A percentile compares a stretch with the other conserved stretches of the same genome.
These are phyloP conservation scores for Boletus reticuloceps DNA, from an alignment of 768 basidiomycete species.

Conservation along the genomic window DNA sequence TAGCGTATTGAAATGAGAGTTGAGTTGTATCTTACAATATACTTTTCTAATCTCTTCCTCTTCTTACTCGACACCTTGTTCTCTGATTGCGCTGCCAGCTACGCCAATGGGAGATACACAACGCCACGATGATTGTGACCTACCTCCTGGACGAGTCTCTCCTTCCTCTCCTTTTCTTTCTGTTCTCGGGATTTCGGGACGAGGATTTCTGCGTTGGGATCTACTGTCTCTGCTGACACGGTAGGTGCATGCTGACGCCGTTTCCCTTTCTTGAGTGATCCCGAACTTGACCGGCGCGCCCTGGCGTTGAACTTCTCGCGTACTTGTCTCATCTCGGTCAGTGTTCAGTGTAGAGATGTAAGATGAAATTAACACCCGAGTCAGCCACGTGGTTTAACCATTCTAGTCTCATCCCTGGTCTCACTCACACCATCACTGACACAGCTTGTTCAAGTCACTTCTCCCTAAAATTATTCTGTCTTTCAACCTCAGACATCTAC, in stretches of 20 bases:
- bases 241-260: slow-evolving; percentile 36
- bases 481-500: too few relatives aligned
- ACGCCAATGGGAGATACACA: slow-evolving; percentile 1
- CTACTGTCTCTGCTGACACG: slow-evolving; percentile 29
- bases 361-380: neutral
- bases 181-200: slow-evolving; percentile 57
- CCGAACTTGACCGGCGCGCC: slow-evolving; percentile 60
- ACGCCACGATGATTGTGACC: slow-evolving; percentile 10
- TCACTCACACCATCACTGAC: neutral
- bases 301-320: slow-evolving; percentile 55
- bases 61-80: slow-evolving; percentile 82
- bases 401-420: neutral
- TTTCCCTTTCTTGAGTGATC: slow-evolving; percentile 62
- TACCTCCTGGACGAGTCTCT: slow-evolving; percentile 63
- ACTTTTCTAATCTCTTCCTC: slow-evolving; percentile 86
- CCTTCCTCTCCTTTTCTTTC: slow-evolving; percentile 58
- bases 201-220: slow-evolving; percentile 60
- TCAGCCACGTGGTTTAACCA: neutral
- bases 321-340: slow-evolving; percentile 19
- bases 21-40: slow-evolving; percentile 59
- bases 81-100: slow-evolving; percentile 48
- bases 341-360: neutral
- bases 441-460: too few relatives aligned
- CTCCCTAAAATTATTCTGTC: too few relatives aligned
- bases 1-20: neutral